These are phyloP conservation scores for Wilcoxina mikolae DNA, from an alignment of 495 filamentous ascomycete species.

Conservation along the genomic window DNA sequence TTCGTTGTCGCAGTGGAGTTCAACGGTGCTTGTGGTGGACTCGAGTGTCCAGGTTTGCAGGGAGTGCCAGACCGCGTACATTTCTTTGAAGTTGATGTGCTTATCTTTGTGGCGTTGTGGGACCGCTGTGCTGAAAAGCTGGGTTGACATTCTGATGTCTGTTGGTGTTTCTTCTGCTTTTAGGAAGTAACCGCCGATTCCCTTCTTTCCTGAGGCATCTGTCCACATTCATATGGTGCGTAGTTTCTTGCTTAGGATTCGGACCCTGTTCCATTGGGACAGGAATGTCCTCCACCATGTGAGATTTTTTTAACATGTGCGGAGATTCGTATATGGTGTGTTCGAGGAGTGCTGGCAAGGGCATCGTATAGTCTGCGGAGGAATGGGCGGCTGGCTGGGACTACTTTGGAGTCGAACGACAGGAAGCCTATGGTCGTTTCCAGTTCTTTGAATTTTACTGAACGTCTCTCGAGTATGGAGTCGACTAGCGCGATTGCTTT, in stretches of 20 bases:
- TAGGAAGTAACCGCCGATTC: neutral
- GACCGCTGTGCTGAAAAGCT: neutral
- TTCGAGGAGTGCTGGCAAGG: neutral
- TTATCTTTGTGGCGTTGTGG: neutral
- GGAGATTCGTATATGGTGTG: neutral
- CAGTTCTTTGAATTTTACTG: neutral
- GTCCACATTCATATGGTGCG: neutral
- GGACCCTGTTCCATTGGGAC: neutral
- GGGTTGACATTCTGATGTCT: no score
- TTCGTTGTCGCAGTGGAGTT: neutral
- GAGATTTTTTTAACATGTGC: neutral
- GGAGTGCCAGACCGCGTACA: neutral
- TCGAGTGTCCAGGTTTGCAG: neutral
- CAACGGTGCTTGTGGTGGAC: neutral
- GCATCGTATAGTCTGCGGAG: neutral
- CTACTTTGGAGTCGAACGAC: neutral
- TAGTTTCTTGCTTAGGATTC: neutral
- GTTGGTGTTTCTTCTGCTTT: no score
- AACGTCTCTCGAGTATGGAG: no score
- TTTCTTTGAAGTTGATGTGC: constrained; percentile 1
- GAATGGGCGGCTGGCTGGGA: neutral
- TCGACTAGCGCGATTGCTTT: neutral
- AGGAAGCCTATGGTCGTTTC: neutral
- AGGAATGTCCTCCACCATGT: neutral
- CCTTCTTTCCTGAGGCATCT: neutral